Evolutionary conservation across 1,284 basidiomycete genomes (phyloP).

Genomic region (Phellopilus nigrolimitatus): DNA sequence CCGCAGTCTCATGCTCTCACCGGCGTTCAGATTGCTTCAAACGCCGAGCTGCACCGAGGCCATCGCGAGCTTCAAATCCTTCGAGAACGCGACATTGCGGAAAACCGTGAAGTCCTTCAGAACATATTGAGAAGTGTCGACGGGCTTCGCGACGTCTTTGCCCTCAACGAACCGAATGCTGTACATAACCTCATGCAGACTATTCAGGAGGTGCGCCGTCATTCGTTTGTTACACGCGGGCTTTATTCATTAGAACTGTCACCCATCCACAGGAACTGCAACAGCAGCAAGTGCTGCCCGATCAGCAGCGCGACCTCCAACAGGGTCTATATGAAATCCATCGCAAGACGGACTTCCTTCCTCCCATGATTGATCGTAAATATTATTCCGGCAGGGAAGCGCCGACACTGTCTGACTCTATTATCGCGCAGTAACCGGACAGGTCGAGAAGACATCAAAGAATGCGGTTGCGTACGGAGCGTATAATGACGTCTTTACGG

Average conservation of each 20-base stretch:
- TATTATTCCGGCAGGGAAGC: conserved; percentile 2
- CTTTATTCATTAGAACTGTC: conserved; percentile 5
- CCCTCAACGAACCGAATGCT: conserved; percentile 6
- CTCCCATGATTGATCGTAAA: conserved; percentile 39
- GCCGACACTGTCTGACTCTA: not conserved
- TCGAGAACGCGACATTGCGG: conserved; percentile 33
- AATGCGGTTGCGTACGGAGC: conserved; percentile 32
- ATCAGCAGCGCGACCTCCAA: conserved; percentile 29
- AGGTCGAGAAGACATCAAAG: conserved; percentile 31
- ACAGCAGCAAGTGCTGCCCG: conserved; percentile 29
- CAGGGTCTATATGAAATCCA: conserved; percentile 36
- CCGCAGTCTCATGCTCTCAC: conserved; percentile 26
- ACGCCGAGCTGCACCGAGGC: conserved; percentile 28
- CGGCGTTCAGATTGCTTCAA: conserved; percentile 30
- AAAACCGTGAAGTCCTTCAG: conserved; percentile 36
- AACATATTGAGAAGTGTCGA: conserved; percentile 31
- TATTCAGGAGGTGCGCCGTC: conserved; percentile 35
- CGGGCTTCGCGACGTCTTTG: conserved; percentile 30
- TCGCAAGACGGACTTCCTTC: conserved; percentile 32
- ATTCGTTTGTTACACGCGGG: not conserved
- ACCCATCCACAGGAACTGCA: conserved; percentile 28
- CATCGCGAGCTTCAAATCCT: conserved; percentile 27
- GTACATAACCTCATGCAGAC: conserved; percentile 38
- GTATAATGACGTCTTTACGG: conserved; percentile 38
- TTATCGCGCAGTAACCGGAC: conserved; percentile 36